Percentiles rank a stretch among this genome's conserved stretches.
Conservation (phyloP, 2,329 filamentous ascomycete genomes). For the Talaromyces sp. region DNA sequence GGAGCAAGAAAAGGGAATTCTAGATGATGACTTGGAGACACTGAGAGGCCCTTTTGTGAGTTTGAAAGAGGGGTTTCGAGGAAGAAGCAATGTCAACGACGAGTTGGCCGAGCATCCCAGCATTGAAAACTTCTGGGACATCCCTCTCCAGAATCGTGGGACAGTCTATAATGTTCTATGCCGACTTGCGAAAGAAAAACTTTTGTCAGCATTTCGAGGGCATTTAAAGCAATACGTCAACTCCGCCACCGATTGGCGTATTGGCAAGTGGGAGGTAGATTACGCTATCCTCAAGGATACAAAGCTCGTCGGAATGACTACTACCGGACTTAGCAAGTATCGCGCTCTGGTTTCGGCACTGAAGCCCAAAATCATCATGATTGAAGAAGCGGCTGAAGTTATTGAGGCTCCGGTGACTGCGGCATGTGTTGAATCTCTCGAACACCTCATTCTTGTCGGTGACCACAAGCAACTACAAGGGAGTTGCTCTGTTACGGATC, state of each 20-base stretch:
- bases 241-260: slow-evolving; percentile 48
- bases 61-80: slow-evolving; percentile 38
- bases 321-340: slow-evolving; percentile 76
- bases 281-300: slow-evolving; percentile 55
- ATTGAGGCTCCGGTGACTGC: slow-evolving; percentile 53
- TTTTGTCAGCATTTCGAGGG: slow-evolving; percentile 44
- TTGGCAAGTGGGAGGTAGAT: slow-evolving; percentile 56
- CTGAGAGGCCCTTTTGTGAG: slow-evolving; percentile 42
- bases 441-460: slow-evolving; percentile 65
- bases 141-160: slow-evolving; percentile 53
- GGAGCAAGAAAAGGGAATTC: slow-evolving; percentile 49
- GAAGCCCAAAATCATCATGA: slow-evolving; percentile 61
- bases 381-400: slow-evolving; percentile 77
- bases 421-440: slow-evolving; percentile 54
- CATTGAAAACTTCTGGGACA: slow-evolving; percentile 54
- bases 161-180: slow-evolving; percentile 63
- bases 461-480: slow-evolving; percentile 74
- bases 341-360: slow-evolving; percentile 62
- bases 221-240: slow-evolving; percentile 47
- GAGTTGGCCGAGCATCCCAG: slow-evolving; percentile 19
- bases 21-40: slow-evolving; percentile 51
- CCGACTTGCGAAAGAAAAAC: slow-evolving; percentile 44
- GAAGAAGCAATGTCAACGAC: slow-evolving; percentile 6
- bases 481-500: slow-evolving; percentile 56
- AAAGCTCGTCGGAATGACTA: slow-evolving; percentile 63